phyloP scores from a whole-genome alignment of 306 rosid genomes.

The cucumber (Cucumis sativus) region DNA sequence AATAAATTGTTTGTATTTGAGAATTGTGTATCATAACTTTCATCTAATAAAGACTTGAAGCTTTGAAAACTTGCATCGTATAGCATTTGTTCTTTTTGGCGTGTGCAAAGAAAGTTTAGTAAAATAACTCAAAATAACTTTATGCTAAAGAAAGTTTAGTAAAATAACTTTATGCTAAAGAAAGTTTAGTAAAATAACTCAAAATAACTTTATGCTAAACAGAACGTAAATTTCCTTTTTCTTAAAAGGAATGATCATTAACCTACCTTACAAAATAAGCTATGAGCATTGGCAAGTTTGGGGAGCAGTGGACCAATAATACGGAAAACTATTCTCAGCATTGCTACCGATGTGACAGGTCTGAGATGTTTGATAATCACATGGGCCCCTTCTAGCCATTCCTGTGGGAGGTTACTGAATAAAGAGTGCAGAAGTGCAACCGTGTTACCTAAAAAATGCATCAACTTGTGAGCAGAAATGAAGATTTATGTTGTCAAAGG shows the following conservation, averaged over 20 bases:
- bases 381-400: constrained; percentile 86
- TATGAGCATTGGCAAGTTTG: constrained; percentile 83
- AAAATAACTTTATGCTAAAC: neutral
- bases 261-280: constrained; percentile 71
- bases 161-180: neutral
- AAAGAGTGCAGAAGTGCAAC: constrained; percentile 93
- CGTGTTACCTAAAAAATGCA: constrained; percentile 52
- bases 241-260: constrained; percentile 5
- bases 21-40: neutral
- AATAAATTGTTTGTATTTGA: neutral
- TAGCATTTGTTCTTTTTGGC: neutral
- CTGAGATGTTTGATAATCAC: constrained; percentile 67
- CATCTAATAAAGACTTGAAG: neutral
- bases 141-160: neutral
- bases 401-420: constrained; percentile 91
- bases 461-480: constrained; percentile 11
- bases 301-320: constrained; percentile 95
- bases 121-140: too few relatives aligned
- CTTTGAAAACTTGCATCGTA: neutral
- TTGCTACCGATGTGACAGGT: constrained; percentile 85
- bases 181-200: neutral
- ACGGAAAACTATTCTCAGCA: constrained; percentile 93
- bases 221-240: neutral
- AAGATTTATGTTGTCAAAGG: neutral
- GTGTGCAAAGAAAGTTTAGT: neutral